Evolutionary conservation across 192 early-diverging fungal species (phyloP).

Genomic region (Powellomyces hirtus): DNA sequence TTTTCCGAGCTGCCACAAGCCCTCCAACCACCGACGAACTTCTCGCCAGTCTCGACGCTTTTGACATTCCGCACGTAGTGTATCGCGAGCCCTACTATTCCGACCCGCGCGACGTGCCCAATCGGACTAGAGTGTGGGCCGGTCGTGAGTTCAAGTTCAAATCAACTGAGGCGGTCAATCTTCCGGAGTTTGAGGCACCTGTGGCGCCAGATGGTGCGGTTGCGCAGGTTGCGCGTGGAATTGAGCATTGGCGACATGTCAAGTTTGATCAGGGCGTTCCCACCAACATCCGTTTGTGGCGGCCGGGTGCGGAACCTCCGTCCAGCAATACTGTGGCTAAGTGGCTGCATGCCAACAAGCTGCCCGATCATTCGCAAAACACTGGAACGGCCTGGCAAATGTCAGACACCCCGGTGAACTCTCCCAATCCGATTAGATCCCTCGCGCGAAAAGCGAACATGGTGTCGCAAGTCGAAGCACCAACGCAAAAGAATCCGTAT

Average conservation of each 20-base stretch:
- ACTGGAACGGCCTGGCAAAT: neutral
- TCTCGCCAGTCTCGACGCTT: constrained; percentile 23
- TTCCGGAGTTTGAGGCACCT: constrained; percentile 6
- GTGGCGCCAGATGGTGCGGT: neutral
- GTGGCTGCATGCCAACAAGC: neutral
- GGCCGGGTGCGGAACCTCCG: neutral
- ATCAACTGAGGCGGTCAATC: constrained; percentile 19
- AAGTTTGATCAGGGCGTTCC: neutral
- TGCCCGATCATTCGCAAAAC: neutral
- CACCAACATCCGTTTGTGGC: neutral
- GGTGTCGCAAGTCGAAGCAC: constrained; percentile 44
- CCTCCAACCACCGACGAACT: constrained; percentile 47
- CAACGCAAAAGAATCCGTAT: constrained; percentile 61
- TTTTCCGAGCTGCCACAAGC: constrained; percentile 24
- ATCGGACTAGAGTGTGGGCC: constrained; percentile 49
- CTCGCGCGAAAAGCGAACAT: constrained; percentile 1
- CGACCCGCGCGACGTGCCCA: constrained; percentile 57
- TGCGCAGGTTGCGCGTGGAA: neutral
- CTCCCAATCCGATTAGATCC: too few relatives aligned
- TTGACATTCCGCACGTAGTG: constrained; percentile 32
- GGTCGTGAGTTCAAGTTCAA: constrained; percentile 58
- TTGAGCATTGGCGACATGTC: neutral
- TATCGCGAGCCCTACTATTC: constrained; percentile 65
- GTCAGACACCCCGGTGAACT: neutral
- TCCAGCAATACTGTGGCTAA: neutral